Percentiles rank a stretch among this genome's conserved stretches.
phyloP scores from a whole-genome alignment of 257 asterid genomes.

The Haberlea rhodopensis region DNA sequence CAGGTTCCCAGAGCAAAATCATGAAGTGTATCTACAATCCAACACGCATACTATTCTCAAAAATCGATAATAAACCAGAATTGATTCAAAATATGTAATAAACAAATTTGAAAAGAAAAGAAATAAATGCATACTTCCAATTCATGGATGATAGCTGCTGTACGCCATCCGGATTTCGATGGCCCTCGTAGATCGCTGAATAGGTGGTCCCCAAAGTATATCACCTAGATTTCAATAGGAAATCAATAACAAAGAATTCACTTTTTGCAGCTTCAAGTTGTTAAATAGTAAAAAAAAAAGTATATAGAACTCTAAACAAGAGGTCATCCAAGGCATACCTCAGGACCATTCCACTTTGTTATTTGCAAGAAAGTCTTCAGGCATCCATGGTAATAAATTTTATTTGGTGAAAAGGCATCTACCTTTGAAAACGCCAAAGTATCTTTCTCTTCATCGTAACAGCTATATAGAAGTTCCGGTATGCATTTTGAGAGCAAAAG shows the following conservation, averaged over 20 bases:
- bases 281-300: conserved; percentile 18
- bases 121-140: conserved; percentile 56
- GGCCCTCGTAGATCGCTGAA: conserved; percentile 98
- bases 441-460: conserved; percentile 90
- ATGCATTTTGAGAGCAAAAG: conserved; percentile 17
- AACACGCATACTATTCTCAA: background rate
- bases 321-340: conserved; percentile 45
- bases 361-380: conserved; percentile 85
- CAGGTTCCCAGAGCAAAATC: background rate
- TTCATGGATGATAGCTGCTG: conserved; percentile 95
- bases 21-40: background rate
- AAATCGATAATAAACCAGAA: background rate
- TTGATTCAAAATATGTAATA: background rate
- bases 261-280: conserved; percentile 1
- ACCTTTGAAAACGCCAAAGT: conserved; percentile 81
- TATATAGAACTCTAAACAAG: conserved; percentile 16
- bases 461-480: conserved; percentile 40
- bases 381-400: conserved; percentile 90
- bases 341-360: conserved; percentile 97
- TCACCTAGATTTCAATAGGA: conserved; percentile 51
- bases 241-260: conserved; percentile 18
- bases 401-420: conserved; percentile 78
- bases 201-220: conserved; percentile 96
- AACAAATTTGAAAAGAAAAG: conserved; percentile 7
- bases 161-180: conserved; percentile 96